Evolutionary conservation across 2,329 filamentous ascomycete genomes (phyloP), one percentile per base, ranked within the genome.

Genomic region (Helicocarpus griseus): DNA sequence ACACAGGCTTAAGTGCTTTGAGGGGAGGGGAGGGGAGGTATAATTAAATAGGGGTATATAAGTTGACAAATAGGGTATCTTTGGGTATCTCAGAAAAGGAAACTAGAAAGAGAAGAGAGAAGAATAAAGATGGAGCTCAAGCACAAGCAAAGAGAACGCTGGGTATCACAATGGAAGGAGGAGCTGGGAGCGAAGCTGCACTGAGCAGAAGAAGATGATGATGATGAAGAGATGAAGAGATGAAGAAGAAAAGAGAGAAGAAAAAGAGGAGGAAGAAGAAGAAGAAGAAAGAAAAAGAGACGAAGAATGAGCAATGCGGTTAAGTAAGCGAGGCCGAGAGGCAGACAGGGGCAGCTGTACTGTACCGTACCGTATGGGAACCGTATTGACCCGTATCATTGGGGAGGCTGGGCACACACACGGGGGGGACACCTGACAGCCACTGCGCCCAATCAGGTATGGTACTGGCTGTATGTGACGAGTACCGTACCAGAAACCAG

Each of bases 121-220:
- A 53, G 17, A 45, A 35, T 31, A 58, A 54, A 55, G 53, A 54
- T 48, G 54, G n/a, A 60, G 61, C 59, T 59, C 54, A 51, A 60
- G 59, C 61, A 63, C 56, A 60, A 61, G 49, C 56, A 57, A 60
- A 62, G 60, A 64, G 67, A 62, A 68, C 68, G 65, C 65, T 65
- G 64, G 65, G 67, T 66, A 67, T 64, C 61, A 69, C 59, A 64
- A 61, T 58, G 59, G 62, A 63, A 57, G 58, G 56, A 53, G 58
- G 55, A 50, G 48, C 55, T 51, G 50, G 52, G 45, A n/a, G n/a
- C n/a, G n/a, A 33, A 54, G 39, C 31, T 49, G 54, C 36, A 51
- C 53, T 54, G 54, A 53, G 48, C 38, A 40, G 49, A 53, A 55
- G 53, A 48, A 57, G 55, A 52, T 54, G 56, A 54, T 55, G 40